Base-by-base conservation (phyloP, 108 stramenopile genomes). In the Cyclotella distinguenda region DNA sequence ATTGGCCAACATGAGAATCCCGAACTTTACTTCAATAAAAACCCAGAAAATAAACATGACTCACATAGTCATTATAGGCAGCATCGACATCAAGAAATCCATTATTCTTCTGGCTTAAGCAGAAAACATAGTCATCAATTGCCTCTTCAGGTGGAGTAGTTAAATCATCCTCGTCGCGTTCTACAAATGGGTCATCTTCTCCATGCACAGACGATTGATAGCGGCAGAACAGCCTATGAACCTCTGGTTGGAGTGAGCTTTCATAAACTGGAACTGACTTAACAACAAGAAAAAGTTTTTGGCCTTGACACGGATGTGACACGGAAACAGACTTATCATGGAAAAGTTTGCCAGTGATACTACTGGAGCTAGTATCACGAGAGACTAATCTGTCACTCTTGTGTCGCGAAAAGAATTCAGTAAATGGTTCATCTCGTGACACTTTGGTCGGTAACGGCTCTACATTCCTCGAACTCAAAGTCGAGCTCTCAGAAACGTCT, bases 201-300 rank as follows among this genome's bases (percentile, higher is more conserved):
- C 83, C 62, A 75, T 93, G 91, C 0, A 88, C 75, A 25, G 71
- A 66, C 21, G 81, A 65, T 56, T 93, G 88, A 63, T 93, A 90
- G 13, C 32, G 45, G 53, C 64, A 80, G 57, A 86, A 93, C 28
- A 93, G 60, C 40, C 54, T 44, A 74, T 89, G 87, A 0, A 90
- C 93, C 56, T 90, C 83, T 30, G 93, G 89, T 45, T 85, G 66
- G 30, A 86, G 58, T 21, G 85, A 82, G 46, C 81, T 82, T 49
- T 77, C 81, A 60, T 83, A 60, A 15, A 86, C 81, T n/a, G 87
- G 83, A 10, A 89, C 52, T 18, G 89, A 84, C 61, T 73, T 63
- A 11, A 91, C 74, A 18, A 75, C 64, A 4, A 91, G 63, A 32
- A 42, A 51, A 5, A 84, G 70, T 32, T 52, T 52, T 32, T 74